Percentiles rank a stretch among this genome's conserved stretches.
Conservation (phyloP, 305 asterid genomes). For the Fraxinus latifolia region DNA sequence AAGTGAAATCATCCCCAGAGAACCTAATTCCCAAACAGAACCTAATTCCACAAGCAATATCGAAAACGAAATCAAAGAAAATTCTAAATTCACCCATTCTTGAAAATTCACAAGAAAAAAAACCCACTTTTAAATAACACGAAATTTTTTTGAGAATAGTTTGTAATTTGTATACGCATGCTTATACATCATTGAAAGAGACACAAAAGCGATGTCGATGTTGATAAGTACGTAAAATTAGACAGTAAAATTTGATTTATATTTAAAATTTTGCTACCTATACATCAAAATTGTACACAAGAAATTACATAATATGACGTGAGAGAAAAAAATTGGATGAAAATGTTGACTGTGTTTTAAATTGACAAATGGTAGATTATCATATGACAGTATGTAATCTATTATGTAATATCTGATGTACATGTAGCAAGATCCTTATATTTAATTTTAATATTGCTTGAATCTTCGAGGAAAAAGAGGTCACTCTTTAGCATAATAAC, state of each 20-base stretch:
- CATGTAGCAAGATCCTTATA: too few relatives aligned
- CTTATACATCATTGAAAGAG: neutral
- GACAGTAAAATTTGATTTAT: neutral
- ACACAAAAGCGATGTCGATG: neutral
- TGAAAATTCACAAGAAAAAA: neutral
- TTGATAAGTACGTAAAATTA: neutral
- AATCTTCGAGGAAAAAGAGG: neutral
- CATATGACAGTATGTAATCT: too few relatives aligned
- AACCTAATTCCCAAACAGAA: slow-evolving; percentile 7
- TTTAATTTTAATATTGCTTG: neutral
- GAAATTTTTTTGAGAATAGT: neutral
- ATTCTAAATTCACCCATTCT: neutral
- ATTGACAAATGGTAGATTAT: too few relatives aligned
- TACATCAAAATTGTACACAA: too few relatives aligned
- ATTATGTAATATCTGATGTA: too few relatives aligned
- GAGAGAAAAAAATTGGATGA: too few relatives aligned
- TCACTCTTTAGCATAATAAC: neutral
- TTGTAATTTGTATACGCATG: neutral
- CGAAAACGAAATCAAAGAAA: neutral
- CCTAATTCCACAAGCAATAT: neutral
- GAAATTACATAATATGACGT: too few relatives aligned
- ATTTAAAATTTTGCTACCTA: too few relatives aligned
- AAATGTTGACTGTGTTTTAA: too few relatives aligned
- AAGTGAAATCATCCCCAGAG: neutral
- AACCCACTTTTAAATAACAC: neutral